Evolutionary conservation across 768 basidiomycete genomes (phyloP).

Genomic region (Rhodotorula toruloides): DNA sequence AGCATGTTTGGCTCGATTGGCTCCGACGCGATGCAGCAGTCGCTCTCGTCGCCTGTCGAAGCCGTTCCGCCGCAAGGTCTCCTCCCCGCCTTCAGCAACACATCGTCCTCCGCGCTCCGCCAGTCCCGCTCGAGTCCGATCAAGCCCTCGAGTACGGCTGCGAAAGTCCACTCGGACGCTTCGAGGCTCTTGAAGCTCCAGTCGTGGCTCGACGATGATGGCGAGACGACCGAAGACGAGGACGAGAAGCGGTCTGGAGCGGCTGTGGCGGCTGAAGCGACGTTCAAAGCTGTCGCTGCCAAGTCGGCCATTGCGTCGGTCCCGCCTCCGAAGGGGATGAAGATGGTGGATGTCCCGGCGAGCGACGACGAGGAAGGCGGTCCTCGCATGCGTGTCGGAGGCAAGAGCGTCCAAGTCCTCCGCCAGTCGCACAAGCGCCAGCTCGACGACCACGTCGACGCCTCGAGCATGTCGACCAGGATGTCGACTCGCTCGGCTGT

Average conservation of each 20-base stretch:
- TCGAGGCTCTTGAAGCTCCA: constrained; percentile 13
- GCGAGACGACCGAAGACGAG: constrained; percentile 14
- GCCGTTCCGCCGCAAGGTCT: neutral
- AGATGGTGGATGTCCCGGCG: constrained; percentile 10
- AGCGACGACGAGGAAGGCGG: constrained; percentile 2
- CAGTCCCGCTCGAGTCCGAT: neutral
- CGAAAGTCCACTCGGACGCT: too few relatives aligned
- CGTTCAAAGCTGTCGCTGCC: neutral
- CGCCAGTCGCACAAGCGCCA: constrained; percentile 14
- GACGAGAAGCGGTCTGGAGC: constrained; percentile 2
- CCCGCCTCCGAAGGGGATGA: neutral
- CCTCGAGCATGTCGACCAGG: neutral
- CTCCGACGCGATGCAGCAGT: neutral
- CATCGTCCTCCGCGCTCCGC: neutral
- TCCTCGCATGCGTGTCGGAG: constrained; percentile 13
- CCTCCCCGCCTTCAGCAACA: neutral
- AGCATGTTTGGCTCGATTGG: constrained; percentile 9
- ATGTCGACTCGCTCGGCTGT: neutral
- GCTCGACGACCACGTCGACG: neutral
- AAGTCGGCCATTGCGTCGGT: neutral
- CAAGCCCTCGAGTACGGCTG: too few relatives aligned
- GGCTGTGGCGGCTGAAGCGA: neutral
- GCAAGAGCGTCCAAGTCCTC: constrained; percentile 23
- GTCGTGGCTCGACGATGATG: constrained; percentile 34
- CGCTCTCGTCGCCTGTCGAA: neutral